Conservation (phyloP, 768 basidiomycete genomes). For the Terana coerulea region DNA sequence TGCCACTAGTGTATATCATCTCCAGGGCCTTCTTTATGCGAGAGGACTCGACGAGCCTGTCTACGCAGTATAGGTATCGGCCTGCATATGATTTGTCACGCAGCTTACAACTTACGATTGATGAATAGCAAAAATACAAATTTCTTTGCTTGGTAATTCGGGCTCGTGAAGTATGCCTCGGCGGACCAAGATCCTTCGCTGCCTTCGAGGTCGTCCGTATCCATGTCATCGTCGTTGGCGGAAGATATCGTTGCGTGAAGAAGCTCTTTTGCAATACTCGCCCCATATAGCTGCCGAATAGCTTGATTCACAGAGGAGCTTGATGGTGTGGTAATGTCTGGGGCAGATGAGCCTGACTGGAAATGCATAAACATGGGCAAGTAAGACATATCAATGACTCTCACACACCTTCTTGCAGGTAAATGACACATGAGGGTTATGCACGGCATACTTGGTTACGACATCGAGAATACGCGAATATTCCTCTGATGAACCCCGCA, state of each 20-base stretch:
- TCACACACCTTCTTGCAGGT: constrained; percentile 80
- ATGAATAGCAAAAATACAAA: constrained; percentile 87
- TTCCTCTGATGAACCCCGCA: constrained; percentile 85
- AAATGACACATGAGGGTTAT: constrained; percentile 87
- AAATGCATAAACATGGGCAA: neutral
- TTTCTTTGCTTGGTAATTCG: constrained; percentile 88
- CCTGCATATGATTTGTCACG: too few relatives aligned
- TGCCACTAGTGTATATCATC: constrained; percentile 65
- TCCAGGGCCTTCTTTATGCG: constrained; percentile 88
- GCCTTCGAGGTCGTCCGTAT: constrained; percentile 27
- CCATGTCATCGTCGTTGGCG: constrained; percentile 29
- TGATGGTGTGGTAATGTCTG: constrained; percentile 80
- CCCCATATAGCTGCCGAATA: constrained; percentile 80
- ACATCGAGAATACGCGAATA: constrained; percentile 90
- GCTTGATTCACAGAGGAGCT: constrained; percentile 59
- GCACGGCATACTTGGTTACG: constrained; percentile 88
- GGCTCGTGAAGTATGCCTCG: constrained; percentile 75
- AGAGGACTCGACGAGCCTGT: constrained; percentile 86
- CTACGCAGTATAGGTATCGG: constrained; percentile 37
- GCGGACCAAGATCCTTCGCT: constrained; percentile 58
- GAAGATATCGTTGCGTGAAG: constrained; percentile 34
- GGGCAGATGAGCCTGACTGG: constrained; percentile 67
- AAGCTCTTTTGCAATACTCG: constrained; percentile 76
- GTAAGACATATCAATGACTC: neutral
- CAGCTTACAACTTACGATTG: constrained; percentile 61